phyloP scores from a whole-genome alignment of 805 yeast species.

The Schizosaccharomyces lindneri region DNA sequence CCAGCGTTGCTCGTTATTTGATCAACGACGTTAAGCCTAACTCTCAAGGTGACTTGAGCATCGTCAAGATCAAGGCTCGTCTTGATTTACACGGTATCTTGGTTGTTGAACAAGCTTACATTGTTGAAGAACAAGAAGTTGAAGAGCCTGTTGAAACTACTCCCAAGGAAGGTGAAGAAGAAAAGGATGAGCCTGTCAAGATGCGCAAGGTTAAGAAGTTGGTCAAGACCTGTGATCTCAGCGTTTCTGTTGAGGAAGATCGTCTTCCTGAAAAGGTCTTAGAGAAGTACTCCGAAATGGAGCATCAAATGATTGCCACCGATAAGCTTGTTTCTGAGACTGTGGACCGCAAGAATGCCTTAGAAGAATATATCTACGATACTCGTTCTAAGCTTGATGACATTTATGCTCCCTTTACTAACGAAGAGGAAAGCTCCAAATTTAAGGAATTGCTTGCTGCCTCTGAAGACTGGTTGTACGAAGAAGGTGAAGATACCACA shows the following conservation, averaged over 20 bases:
- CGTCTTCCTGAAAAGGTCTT: conserved; percentile 22
- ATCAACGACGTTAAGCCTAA: conserved; percentile 62
- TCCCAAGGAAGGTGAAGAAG: conserved; percentile 3
- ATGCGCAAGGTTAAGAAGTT: conserved; percentile 76
- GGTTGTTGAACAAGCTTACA: conserved; percentile 81
- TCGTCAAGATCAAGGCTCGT: conserved; percentile 82
- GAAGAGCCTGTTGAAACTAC: conserved; percentile 48
- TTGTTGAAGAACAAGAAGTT: conserved; percentile 71
- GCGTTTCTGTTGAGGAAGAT: conserved; percentile 32
- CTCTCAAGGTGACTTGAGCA: conserved; percentile 47
- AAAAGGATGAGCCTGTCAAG: conserved; percentile 32
- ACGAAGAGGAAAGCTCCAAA: conserved; percentile 68
- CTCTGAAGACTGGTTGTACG: conserved; percentile 96
- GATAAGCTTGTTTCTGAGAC: conserved; percentile 96
- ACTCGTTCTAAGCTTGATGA: conserved; percentile 93
- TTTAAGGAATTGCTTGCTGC: conserved; percentile 46
- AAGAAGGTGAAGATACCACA: conserved; percentile 85
- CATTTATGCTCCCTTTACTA: conserved; percentile 64
- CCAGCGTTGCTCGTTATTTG: conserved; percentile 59
- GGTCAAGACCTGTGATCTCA: conserved; percentile 72
- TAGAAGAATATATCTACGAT: conserved; percentile 95
- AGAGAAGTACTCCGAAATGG: conserved; percentile 39
- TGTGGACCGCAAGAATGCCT: conserved; percentile 92
- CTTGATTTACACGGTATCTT: conserved; percentile 91
- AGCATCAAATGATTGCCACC: conserved; percentile 58